Evolutionary conservation across 2,329 filamentous ascomycete species (phyloP), one percentile per base, ranked within the genome.

Genomic region (Graphilbum sp.): DNA sequence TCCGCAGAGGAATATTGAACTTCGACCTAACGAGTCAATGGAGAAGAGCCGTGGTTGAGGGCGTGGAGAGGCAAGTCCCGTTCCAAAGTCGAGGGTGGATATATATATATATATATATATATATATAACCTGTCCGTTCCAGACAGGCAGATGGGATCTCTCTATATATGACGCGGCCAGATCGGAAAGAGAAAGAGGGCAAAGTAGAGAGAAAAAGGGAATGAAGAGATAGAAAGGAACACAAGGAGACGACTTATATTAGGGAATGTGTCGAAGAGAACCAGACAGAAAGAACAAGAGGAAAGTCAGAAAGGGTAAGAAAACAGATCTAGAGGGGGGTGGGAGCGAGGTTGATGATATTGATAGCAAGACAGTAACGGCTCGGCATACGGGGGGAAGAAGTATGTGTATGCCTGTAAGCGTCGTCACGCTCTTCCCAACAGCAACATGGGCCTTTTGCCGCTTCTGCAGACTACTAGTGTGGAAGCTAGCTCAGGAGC

Each of bases 21-120:
- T 34, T 45, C 41, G 43, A 45, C 13, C 40, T 12, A 45, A 45
- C 43, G 43, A 45, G 37, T 43, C 43, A 40, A 39, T 34, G 37
- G n/a, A 30, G 21, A 29, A 15, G 17, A 15, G 13, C n/a, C 27
- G n/a, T 19, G 27, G 21, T 5, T 24, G 21, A 24, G 21, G 21
- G 21, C 5, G 21, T 24, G 21, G 21, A 11, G 5, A 24, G 21
- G 21, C 11, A n/a, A n/a, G n/a, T n/a, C n/a, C n/a, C n/a, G n/a
- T n/a, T n/a, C n/a, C n/a, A n/a, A n/a, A n/a, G n/a, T n/a, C n/a
- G n/a, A n/a, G n/a, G n/a, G n/a, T n/a, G n/a, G n/a, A n/a, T n/a
- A n/a, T n/a, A n/a, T n/a, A n/a, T n/a, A n/a, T n/a, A n/a, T n/a
- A n/a, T n/a, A n/a, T n/a, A n/a, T n/a, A n/a, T n/a, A n/a, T n/a